A percentile compares a stretch with the other conserved stretches of the same genome.
Conservation (phyloP, 164 flowering plant species). For the Nelumbo lutea region DNA sequence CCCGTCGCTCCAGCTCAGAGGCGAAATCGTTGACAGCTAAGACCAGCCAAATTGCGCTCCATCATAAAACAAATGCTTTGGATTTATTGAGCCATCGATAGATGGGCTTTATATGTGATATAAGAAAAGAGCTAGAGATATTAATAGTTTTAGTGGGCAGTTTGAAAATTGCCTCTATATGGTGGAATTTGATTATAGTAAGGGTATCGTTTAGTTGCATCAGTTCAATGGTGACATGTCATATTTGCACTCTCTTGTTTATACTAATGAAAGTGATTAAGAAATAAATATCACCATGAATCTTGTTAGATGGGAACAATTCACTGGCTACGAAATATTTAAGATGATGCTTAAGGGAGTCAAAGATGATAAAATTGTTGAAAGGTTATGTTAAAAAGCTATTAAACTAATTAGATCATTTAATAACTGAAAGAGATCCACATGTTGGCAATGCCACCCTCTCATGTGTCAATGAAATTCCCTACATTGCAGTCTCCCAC, state of each 20-base stretch:
- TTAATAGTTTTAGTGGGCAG: conserved; percentile 81
- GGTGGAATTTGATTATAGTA: conserved; percentile 68
- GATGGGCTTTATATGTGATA: conserved; percentile 71
- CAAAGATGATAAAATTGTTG: conserved; percentile 59
- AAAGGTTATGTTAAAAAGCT: conserved; percentile 48
- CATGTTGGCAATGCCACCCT: no score
- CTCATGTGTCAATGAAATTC: no score
- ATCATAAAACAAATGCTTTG: conserved; percentile 45
- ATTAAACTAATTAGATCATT: conserved; percentile 10
- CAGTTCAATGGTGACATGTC: conserved; percentile 54
- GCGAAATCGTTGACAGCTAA: no score
- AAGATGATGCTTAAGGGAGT: conserved; percentile 70
- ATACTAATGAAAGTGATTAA: conserved; percentile 47
- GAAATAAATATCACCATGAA: conserved; percentile 43
- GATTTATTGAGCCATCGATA: conserved; percentile 69
- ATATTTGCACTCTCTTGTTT: conserved; percentile 70
- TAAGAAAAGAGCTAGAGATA: conserved; percentile 70
- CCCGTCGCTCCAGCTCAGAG: no score
- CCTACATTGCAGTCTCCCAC: no score
- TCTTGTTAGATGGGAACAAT: conserved; percentile 65
- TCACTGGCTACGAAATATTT: conserved; percentile 88
- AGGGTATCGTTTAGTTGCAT: conserved; percentile 69
- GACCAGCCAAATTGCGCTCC: no score
- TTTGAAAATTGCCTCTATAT: conserved; percentile 74
- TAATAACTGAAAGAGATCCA: no score